A percentile compares a stretch with the other conserved stretches of the same genome.
Evolutionary conservation across 2,329 filamentous ascomycete genomes (phyloP).

Genomic region (Phialophora tarda): DNA sequence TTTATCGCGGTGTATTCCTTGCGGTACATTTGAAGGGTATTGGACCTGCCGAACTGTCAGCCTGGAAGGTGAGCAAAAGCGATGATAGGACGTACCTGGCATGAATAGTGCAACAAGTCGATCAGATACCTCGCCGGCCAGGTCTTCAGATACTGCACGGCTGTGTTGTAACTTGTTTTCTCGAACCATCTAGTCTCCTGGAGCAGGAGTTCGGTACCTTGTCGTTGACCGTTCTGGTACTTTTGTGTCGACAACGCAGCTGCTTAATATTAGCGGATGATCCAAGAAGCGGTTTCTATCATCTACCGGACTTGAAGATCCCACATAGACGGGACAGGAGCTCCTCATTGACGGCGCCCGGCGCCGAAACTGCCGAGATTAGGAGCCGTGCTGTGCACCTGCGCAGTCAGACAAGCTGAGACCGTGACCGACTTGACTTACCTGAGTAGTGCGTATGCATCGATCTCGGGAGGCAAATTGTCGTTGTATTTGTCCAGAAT

Average conservation of each 20-base stretch:
- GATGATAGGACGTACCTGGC: constrained; percentile 18
- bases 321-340: constrained; percentile 32
- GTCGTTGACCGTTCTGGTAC: background rate
- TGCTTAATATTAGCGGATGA: background rate
- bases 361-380: constrained; percentile 50
- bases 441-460: constrained; percentile 66
- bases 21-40: constrained; percentile 8
- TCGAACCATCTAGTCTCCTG: constrained; percentile 37
- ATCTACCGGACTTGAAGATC: constrained; percentile 31
- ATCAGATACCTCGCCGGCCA: constrained; percentile 35
- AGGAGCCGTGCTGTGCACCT: constrained; percentile 56
- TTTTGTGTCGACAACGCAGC: constrained; percentile 19
- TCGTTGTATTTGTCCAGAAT: constrained; percentile 64
- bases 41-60: constrained; percentile 17
- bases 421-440: background rate
- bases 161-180: constrained; percentile 29
- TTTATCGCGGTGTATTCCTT: constrained; percentile 10
- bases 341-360: constrained; percentile 36
- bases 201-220: background rate
- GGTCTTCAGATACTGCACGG: constrained; percentile 24
- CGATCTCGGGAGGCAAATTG: constrained; percentile 55
- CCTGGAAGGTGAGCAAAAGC: background rate
- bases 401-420: constrained; percentile 10
- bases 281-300: background rate
- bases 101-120: constrained; percentile 36